Evolutionary conservation across 106 monocot genomes (phyloP).

Genomic region (Apostasia shenzhenica): DNA sequence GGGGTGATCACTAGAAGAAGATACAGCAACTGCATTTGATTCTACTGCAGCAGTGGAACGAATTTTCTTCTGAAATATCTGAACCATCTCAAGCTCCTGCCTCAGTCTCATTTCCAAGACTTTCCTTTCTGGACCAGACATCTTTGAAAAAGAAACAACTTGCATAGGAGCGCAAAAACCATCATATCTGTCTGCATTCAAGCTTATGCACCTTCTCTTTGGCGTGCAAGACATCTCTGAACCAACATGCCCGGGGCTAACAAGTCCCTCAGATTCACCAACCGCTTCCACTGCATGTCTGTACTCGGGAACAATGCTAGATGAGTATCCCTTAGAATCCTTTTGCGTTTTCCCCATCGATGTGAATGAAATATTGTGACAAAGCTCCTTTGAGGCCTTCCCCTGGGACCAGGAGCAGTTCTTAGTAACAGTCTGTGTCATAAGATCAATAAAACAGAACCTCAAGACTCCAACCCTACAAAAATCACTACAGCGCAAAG

Average conservation of each 20-base stretch:
- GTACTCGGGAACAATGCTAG: conserved; percentile 45
- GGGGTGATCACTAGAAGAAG: conserved; percentile 27
- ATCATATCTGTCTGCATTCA: conserved; percentile 28
- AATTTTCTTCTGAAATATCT: conserved; percentile 46
- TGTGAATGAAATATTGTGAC: conserved; percentile 9
- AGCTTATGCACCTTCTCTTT: conserved; percentile 64
- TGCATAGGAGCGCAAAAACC: conserved; percentile 49
- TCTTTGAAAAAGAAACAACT: conserved; percentile 44
- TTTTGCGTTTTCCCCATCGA: conserved; percentile 44
- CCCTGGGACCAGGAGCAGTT: conserved; percentile 19
- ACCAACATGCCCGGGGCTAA: conserved; percentile 46
- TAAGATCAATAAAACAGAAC: conserved; percentile 2
- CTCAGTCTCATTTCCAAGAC: conserved; percentile 35
- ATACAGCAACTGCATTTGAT: conserved; percentile 20
- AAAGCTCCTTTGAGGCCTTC: conserved; percentile 14
- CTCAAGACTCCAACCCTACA: neutral
- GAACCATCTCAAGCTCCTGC: conserved; percentile 62
- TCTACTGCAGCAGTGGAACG: conserved; percentile 6
- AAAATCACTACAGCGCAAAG: neutral
- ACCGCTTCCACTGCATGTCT: conserved; percentile 67
- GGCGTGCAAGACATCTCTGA: conserved; percentile 60
- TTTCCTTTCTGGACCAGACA: conserved; percentile 44
- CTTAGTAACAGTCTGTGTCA: conserved; percentile 24
- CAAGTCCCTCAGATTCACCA: conserved; percentile 72
- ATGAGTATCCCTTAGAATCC: conserved; percentile 27